These are phyloP conservation scores for Coemansia sp. DNA, from an alignment of 192 early-diverging fungal species.

Conservation along the genomic window DNA sequence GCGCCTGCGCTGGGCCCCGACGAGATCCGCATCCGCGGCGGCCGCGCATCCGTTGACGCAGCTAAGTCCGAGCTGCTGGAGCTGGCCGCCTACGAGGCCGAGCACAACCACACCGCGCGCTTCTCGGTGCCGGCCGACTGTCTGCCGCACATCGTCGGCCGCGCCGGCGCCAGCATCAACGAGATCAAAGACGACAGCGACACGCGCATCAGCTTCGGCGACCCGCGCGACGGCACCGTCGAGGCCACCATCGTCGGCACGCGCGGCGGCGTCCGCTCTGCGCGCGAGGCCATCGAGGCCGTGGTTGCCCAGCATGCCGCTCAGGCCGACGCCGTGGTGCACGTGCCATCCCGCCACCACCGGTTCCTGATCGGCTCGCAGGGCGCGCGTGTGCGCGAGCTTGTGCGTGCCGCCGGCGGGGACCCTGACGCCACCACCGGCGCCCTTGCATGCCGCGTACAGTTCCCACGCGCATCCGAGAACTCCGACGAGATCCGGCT, in stretches of 20 bases:
- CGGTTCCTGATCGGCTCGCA: slow-evolving; percentile 67
- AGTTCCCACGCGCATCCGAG: slow-evolving; percentile 59
- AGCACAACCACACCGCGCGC: slow-evolving; percentile 65
- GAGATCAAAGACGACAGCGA: slow-evolving; percentile 73
- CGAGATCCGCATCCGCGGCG: slow-evolving; percentile 81
- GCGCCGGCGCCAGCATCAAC: slow-evolving; percentile 66
- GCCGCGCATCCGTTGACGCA: slow-evolving; percentile 73
- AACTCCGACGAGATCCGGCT: slow-evolving; percentile 62
- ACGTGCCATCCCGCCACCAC: slow-evolving; percentile 60
- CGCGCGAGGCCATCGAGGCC: slow-evolving; percentile 61
- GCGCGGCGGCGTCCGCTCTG: slow-evolving; percentile 56
- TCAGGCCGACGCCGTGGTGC: slow-evolving; percentile 56
- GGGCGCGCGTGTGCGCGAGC: slow-evolving; percentile 64
- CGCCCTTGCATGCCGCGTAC: slow-evolving; percentile 58
- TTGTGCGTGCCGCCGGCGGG: slow-evolving; percentile 61
- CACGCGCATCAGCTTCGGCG: slow-evolving; percentile 74
- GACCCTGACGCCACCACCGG: slow-evolving; percentile 57
- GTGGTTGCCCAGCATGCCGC: slow-evolving; percentile 62
- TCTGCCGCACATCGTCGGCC: slow-evolving; percentile 80
- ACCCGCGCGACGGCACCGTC: slow-evolving; percentile 31
- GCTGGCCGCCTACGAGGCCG: slow-evolving; percentile 79
- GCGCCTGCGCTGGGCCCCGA: slow-evolving; percentile 49
- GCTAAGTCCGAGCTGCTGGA: slow-evolving; percentile 84
- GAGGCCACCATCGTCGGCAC: slow-evolving; percentile 58
- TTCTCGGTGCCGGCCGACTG: slow-evolving; percentile 65